Base-by-base conservation (phyloP, 352 stramenopile species). In the Nothophytophthora sp. region DNA sequence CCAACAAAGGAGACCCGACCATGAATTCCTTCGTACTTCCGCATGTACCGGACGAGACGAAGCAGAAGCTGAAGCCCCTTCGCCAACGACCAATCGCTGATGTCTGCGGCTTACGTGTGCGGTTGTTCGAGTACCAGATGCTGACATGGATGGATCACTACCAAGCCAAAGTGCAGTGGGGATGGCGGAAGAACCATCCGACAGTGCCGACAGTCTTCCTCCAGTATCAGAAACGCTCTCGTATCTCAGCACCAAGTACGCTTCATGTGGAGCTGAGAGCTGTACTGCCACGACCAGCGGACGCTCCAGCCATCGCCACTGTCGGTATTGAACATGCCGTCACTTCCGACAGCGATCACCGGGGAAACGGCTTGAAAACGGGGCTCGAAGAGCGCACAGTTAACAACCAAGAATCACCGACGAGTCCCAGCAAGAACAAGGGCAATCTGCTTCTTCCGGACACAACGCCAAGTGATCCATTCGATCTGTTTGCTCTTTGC, bases 101-200 rank as follows among this genome's bases (percentile, higher is more conserved):
- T 18, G 28, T 49, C 5, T 70, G 63, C 35, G 44, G 40, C 5
- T 30, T 72, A 15, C 76, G 70, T 9, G 42, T 91, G 2, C 76
- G 86, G 30, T 54, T 91, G 35, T 86, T 73, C 25, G 48, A 80
- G 16, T 88, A 81, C 41, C 72, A 84, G 28, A 32, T 65, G 5
- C n/a, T 89, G 10, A 79, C 70, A 12, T 90, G 78, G 76, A 63
- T 86, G 29, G 76, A 87, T 37, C 42, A 64, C n/a, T 78, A 77
- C 13, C 78, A 90, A 60, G 79, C 76, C 2, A 77, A 60, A 30
- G 41, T 46, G 0, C 67, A 86, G 25, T 88, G 77, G 62, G 59
- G 60, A 5, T 85, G 56, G 64, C 63, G 55, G 11, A 67, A 56
- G 36, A 64, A 55, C 10, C 46, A 65, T 18, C 59, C 60, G 11